A percentile compares a stretch with the other conserved stretches of the same genome.
Conservation (phyloP, 345 rosid species). For the Camelina laxa region DNA sequence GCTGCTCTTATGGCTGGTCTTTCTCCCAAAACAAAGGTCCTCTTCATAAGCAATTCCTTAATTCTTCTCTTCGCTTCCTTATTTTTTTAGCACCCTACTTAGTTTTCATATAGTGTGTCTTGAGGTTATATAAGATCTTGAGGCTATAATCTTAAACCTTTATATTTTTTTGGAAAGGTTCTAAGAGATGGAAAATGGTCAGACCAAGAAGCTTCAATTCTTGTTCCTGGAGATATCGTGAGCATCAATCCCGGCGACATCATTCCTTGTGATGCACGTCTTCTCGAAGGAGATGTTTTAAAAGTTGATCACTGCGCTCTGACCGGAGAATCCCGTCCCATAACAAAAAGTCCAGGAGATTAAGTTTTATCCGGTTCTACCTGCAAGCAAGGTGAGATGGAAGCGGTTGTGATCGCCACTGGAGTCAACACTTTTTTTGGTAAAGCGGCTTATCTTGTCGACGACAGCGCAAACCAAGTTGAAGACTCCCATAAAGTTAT, state of each 20-base stretch:
- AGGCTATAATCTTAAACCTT: too few relatives aligned
- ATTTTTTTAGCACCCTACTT: not conserved
- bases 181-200: not conserved
- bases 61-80: too few relatives aligned
- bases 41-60: not conserved
- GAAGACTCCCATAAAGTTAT: not conserved
- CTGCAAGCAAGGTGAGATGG: not conserved
- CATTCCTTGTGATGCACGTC: not conserved
- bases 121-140: too few relatives aligned
- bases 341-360: not conserved
- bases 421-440: not conserved
- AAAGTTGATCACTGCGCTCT: not conserved
- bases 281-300: not conserved
- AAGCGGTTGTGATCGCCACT: conserved; percentile 1
- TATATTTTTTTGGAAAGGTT: not conserved
- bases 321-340: not conserved
- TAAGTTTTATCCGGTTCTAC: not conserved
- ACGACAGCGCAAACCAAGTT: not conserved
- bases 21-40: conserved; percentile 71
- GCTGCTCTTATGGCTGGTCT: conserved; percentile 68
- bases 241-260: not conserved
- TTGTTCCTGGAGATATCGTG: not conserved
- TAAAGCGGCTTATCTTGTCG: not conserved
- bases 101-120: not conserved
- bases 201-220: not conserved